Base-by-base conservation (phyloP, 2,329 filamentous ascomycete species). In the Aspergillus sp. region DNA sequence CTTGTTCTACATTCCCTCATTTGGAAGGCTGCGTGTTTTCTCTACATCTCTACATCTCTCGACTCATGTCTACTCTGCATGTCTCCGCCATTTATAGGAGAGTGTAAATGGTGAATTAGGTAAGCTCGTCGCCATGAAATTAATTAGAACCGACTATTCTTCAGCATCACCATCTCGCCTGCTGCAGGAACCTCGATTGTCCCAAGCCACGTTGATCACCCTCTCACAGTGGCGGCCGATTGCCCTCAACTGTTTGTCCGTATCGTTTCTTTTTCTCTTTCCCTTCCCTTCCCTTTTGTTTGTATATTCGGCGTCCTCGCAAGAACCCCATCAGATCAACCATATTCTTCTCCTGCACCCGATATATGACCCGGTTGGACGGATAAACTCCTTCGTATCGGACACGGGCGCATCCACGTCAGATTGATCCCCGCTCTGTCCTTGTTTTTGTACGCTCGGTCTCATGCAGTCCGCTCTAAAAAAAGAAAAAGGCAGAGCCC, bases 121-220 rank as follows among this genome's bases (percentile, higher is more conserved):
- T 7, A 22, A 22, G 5, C 22, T 22, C 22, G 22, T 22, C 22
- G 22, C 22, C 22, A 7, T 22, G 22, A 22, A 7, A 22, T 22
- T 22, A 22, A 22, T 22, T 7, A 4, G 22, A 22, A 22, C 22
- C 22, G 5, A 22, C 10, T 30, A 42, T 19, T 42, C 40, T 20
- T 35, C 30, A 33, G 11, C 32, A 20, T 33, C 30, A 19, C 17
- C 20, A 33, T 42, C 26, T 43, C 10, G 17, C 44, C 17, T 16
- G 22, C 40, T 49, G 51, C 42, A 53, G 51, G 51, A 47, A 35
- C 46, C 35, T 17, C 33, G 16, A 46, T 36, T 49, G 44, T 19
- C 41, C n/a, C 26, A 45, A 43, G 32, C 40, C 47, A 17, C 2
- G 47, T 44, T 42, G 13, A 44, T 49, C 30, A 35, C 43, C 41